Base-by-base conservation (phyloP, 305 asterid genomes). In the Lippia alba region DNA sequence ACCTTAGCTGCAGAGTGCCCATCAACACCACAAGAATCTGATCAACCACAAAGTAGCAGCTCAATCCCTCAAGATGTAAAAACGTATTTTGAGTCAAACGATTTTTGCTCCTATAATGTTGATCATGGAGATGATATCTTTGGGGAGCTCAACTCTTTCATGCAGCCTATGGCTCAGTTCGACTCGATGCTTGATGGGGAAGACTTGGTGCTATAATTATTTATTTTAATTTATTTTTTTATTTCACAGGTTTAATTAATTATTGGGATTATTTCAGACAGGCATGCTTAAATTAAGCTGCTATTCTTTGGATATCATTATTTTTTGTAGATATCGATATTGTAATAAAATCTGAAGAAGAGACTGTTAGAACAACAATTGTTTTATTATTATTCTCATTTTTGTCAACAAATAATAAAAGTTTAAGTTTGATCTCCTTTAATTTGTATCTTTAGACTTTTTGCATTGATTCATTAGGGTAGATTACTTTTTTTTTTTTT, bases 131-230 rank as follows among this genome's bases (percentile, higher is more conserved):
- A 44, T 44, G 12, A 44, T 44, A 69, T 90, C 56, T 89, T 91
- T 72, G 87, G 91, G 66, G 90, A 87, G 78, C 82, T 89, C 32
- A 82, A 81, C 80, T 83, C 96, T 5, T 81, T 88, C 79, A 78
- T 91, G 90, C 88, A 82, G 51, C 91, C 93, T 2, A 84, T 82
- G 84, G 61, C 80, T 66, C 87, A 85, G 61, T 84, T 80, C 50
- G 92, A 83, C 50, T 87, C 80, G 17, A 78, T 80, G 74, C 83
- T 82, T 62, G 61, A 51, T 61, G 82, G 74, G 7, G 78, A 78
- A 24, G 73, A 78, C 18, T 63, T 78, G 71, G 59, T 75, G 73
- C 57, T 78, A 30, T 81, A 58, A 60, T 32, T 36, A 4, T 4
- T 4, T 36, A 36, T 36, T 36, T 60, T 68, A 30, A 15, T 61